Percentiles rank a stretch among this genome's conserved stretches.
Conservation (phyloP, 2,329 filamentous ascomycete species). For the Ophiostoma montium region DNA sequence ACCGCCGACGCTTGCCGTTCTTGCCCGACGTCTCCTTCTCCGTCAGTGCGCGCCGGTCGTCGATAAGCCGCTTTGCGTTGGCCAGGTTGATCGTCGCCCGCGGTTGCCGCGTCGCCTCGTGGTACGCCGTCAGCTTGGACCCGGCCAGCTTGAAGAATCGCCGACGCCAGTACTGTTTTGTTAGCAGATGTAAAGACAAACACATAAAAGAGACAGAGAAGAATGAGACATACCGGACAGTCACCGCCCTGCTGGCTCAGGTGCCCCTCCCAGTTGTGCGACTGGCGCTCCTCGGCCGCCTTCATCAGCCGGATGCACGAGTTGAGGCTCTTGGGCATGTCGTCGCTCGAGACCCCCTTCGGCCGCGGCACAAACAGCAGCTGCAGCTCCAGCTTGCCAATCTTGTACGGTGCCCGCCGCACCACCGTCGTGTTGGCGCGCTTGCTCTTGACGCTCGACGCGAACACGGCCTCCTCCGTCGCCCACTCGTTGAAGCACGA, state of each 20-base stretch:
- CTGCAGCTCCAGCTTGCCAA: slow-evolving; percentile 89
- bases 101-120: slow-evolving; percentile 88
- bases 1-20: slow-evolving; percentile 70
- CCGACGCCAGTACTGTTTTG: slow-evolving; percentile 77
- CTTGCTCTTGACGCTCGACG: slow-evolving; percentile 91
- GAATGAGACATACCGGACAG: slow-evolving; percentile 61
- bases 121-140: slow-evolving; percentile 84
- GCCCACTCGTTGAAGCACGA: slow-evolving; percentile 99
- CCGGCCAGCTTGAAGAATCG: slow-evolving; percentile 93
- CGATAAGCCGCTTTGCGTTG: slow-evolving; percentile 85
- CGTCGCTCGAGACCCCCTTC: slow-evolving; percentile 72
- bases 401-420: slow-evolving; percentile 84
- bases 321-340: slow-evolving; percentile 99
- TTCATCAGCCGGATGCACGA: slow-evolving; percentile 86
- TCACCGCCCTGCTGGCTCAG: slow-evolving; percentile 95
- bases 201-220: too few relatives aligned
- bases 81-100: slow-evolving; percentile 92
- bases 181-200: slow-evolving; percentile 17
- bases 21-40: slow-evolving; percentile 71
- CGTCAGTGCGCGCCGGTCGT: slow-evolving; percentile 71
- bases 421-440: slow-evolving; percentile 55
- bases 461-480: slow-evolving; percentile 62
- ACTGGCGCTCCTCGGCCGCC: slow-evolving; percentile 68
- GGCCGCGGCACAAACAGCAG: slow-evolving; percentile 89
- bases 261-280: slow-evolving; percentile 72